phyloP scores from a whole-genome alignment of 495 filamentous ascomycete species.

The Aspergillus incahuasiensis region DNA sequence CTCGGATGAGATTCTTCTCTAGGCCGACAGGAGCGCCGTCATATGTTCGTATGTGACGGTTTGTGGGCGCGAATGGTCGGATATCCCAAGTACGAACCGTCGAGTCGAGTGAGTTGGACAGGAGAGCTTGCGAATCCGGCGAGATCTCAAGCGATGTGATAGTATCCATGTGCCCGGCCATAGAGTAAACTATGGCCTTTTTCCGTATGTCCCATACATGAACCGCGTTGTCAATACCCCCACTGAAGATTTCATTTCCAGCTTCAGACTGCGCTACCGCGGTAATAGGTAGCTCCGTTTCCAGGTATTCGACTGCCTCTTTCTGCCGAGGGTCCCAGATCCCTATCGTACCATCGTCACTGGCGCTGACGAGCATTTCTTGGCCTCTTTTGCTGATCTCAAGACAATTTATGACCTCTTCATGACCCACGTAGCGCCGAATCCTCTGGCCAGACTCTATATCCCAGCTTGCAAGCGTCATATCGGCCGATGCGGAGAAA shows the following conservation, averaged over 20 bases:
- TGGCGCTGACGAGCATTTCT: slow-evolving; percentile 81
- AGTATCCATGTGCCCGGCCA: slow-evolving; percentile 88
- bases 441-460: slow-evolving; percentile 81
- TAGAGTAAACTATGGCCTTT: slow-evolving; percentile 76
- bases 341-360: slow-evolving; percentile 89
- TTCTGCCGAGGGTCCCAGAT: slow-evolving; percentile 97
- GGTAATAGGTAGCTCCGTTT: slow-evolving; percentile 91
- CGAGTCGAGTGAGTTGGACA: slow-evolving; percentile 91
- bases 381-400: slow-evolving; percentile 84
- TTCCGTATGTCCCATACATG: slow-evolving; percentile 96
- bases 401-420: slow-evolving; percentile 87
- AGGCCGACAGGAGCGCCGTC: slow-evolving; percentile 82
- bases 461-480: slow-evolving; percentile 92
- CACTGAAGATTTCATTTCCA: slow-evolving; percentile 92
- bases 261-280: slow-evolving; percentile 86
- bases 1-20: slow-evolving; percentile 88
- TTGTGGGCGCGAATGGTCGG: slow-evolving; percentile 83
- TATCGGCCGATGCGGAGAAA: slow-evolving; percentile 92
- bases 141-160: slow-evolving; percentile 86
- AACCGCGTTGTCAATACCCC: slow-evolving; percentile 95
- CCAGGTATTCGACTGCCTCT: slow-evolving; percentile 76
- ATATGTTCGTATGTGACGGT: slow-evolving; percentile 77
- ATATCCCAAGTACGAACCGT: slow-evolving; percentile 96
- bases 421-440: slow-evolving; percentile 86
- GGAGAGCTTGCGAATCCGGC: slow-evolving; percentile 81